Base-by-base conservation (phyloP, 768 basidiomycete genomes). In the Termitomyces titanicus region DNA sequence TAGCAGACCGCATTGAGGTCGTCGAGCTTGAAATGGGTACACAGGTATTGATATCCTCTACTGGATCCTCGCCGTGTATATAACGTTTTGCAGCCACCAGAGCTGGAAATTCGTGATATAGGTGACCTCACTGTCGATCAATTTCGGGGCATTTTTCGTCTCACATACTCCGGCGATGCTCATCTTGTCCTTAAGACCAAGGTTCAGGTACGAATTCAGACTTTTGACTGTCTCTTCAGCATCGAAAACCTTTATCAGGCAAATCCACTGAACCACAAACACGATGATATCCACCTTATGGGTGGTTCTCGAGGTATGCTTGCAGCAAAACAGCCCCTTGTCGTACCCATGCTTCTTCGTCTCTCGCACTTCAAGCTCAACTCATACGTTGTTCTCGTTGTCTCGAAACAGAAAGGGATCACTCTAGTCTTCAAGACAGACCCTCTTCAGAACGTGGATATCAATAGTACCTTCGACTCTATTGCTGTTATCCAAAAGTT, bases 341-440 rank as follows among this genome's bases (percentile, higher is more conserved):
- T 97, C 52, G 97, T 99, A 10, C 97, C 96, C 48, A 99, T 98
- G 96, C 88, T 93, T 22, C 86, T 99, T 48, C 92, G 94, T 13
- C 86, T 99, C 5, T 97, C 94, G n/a, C 85, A 92, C 66, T 92
- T 99, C 73, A 86, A 86, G 58, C 87, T 99, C 34, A 87, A 85
- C 63, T 97, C 96, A 31, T 98, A 98, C 66, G 91, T 99, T 63
- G 95, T 98, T 61, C 85, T 99, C 55, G 95, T 98, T 63, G 92
- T 99, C 54, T 98, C 95, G 24, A 91, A 92, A 62, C 92, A 94
- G 68, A 98, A 98, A 66, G 97, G 97, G 40, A 98, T 98, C 67
- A 98, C 97, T 0, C 85, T 99, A 51, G 97, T 98, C 24, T 99
- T 99, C 84, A 98, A 98, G 75, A 98, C 97, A 34, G 97, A 99